Evolutionary conservation across 441 rosid genomes (phyloP).

Genomic region (Populus hybrid): DNA sequence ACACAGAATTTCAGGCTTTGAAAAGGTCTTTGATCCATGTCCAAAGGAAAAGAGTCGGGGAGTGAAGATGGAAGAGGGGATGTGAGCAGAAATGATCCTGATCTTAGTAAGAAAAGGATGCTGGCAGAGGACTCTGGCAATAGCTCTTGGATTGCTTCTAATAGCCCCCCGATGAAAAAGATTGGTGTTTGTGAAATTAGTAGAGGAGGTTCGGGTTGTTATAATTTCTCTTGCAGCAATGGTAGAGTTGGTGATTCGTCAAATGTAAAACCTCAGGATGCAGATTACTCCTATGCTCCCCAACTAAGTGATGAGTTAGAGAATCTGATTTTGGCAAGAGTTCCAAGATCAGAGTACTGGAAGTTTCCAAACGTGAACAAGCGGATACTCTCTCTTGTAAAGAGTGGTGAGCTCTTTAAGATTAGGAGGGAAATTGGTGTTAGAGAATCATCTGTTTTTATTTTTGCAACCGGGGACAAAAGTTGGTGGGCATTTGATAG

Average conservation of each 20-base stretch:
- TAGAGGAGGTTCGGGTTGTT: slow-evolving; percentile 21
- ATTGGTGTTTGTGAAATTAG: slow-evolving; percentile 16
- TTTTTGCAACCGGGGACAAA: slow-evolving; percentile 64
- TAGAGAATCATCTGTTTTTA: slow-evolving; percentile 70
- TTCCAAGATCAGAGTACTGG: slow-evolving; percentile 74
- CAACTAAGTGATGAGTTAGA: slow-evolving; percentile 71
- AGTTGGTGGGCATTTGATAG: slow-evolving; percentile 73
- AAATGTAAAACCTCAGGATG: slow-evolving; percentile 74
- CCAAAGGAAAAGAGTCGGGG: slow-evolving; percentile 36
- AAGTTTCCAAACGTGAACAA: slow-evolving; percentile 56
- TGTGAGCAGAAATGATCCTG: slow-evolving; percentile 10
- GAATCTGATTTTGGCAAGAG: slow-evolving; percentile 64
- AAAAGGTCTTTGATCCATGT: slow-evolving; percentile 27
- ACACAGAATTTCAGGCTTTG: slow-evolving; percentile 14
- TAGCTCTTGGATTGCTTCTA: slow-evolving; percentile 12
- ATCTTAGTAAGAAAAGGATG: slow-evolving; percentile 24
- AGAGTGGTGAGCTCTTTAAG: slow-evolving; percentile 66
- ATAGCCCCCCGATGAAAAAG: slow-evolving; percentile 23
- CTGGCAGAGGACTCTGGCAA: slow-evolving; percentile 23
- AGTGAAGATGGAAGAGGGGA: slow-evolving; percentile 26
- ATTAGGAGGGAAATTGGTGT: slow-evolving; percentile 58
- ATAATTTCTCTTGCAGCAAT: slow-evolving; percentile 18
- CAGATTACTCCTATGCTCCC: slow-evolving; percentile 68
- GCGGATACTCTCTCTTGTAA: slow-evolving; percentile 45
- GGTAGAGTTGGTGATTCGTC: slow-evolving; percentile 25